Evolutionary conservation across 2,329 filamentous ascomycete genomes (phyloP).

Genomic region (Nemania sp.): DNA sequence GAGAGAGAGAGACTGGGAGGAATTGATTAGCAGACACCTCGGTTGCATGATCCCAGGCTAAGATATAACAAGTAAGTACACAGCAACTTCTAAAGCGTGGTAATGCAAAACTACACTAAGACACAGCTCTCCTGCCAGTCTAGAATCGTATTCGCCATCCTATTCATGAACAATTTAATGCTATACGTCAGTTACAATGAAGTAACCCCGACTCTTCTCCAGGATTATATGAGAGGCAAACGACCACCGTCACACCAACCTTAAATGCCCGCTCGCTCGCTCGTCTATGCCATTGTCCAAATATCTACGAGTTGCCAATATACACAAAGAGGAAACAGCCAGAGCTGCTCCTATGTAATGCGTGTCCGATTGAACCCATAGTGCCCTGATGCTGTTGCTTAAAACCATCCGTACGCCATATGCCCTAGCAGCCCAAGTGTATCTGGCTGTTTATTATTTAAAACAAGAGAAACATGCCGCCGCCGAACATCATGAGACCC

Average conservation of each 20-base stretch:
- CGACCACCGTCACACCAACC: background rate
- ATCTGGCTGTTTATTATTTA: constrained; percentile 22
- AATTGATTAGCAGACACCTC: too few relatives aligned
- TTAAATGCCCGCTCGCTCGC: background rate
- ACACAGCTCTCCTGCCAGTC: too few relatives aligned
- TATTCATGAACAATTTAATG: too few relatives aligned
- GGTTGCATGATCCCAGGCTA: too few relatives aligned
- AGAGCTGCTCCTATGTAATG: background rate
- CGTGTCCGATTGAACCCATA: background rate
- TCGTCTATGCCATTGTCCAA: background rate
- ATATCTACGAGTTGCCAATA: background rate
- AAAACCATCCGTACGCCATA: constrained; percentile 9
- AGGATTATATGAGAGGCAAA: background rate
- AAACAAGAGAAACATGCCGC: constrained; percentile 40
- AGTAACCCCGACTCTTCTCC: too few relatives aligned
- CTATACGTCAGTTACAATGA: too few relatives aligned
- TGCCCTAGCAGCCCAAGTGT: constrained; percentile 10
- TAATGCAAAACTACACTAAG: too few relatives aligned
- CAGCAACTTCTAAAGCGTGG: too few relatives aligned
- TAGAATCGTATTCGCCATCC: too few relatives aligned
- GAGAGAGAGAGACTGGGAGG: too few relatives aligned
- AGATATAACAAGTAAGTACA: too few relatives aligned
- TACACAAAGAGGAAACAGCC: background rate
- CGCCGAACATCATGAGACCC: constrained; percentile 41
- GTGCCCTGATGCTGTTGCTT: background rate